Percentiles rank a stretch among this genome's conserved stretches.
These are phyloP conservation scores for Ophiostoma fasciatum DNA, from an alignment of 2,329 filamentous ascomycete genomes.

Conservation along the genomic window DNA sequence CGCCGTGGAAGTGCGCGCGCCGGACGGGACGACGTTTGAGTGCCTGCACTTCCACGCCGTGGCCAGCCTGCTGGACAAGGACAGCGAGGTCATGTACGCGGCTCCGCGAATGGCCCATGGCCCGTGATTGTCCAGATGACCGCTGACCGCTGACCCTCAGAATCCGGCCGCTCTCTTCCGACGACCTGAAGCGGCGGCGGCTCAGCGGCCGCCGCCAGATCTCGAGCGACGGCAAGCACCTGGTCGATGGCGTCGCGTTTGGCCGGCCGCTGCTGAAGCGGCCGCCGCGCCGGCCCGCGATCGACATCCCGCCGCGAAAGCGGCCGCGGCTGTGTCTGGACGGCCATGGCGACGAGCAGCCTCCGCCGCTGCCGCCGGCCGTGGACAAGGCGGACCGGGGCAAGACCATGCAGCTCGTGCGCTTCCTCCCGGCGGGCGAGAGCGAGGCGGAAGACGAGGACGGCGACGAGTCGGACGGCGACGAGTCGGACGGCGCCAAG, in stretches of 20 bases:
- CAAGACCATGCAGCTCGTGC: slow-evolving; percentile 19
- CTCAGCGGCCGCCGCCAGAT: slow-evolving; percentile 74
- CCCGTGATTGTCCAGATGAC: too few species aligned
- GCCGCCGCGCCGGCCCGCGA: slow-evolving; percentile 44
- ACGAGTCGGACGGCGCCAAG: slow-evolving; percentile 9
- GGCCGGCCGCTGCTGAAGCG: slow-evolving; percentile 54
- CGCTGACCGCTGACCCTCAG: slow-evolving; percentile 27
- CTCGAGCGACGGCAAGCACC: slow-evolving; percentile 57
- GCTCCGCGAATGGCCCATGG: too few species aligned
- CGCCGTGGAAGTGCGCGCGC: slow-evolving; percentile 53
- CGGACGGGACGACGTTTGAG: slow-evolving; percentile 53
- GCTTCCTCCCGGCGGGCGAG: slow-evolving; percentile 12
- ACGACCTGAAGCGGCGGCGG: slow-evolving; percentile 58
- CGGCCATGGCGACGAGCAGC: not conserved
- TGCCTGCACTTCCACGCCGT: slow-evolving; percentile 75
- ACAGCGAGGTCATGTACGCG: slow-evolving; percentile 67
- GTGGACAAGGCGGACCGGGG: too few species aligned
- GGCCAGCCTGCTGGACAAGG: slow-evolving; percentile 55
- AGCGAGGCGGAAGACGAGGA: slow-evolving; percentile 19
- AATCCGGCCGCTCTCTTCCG: slow-evolving; percentile 61
- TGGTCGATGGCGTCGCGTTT: slow-evolving; percentile 76
- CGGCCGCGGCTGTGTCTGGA: slow-evolving; percentile 33
- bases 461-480: slow-evolving; percentile 12
- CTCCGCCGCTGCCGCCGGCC: not conserved
- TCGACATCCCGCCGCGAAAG: slow-evolving; percentile 63